Evolutionary conservation across 371 early-diverging fungal species (phyloP).

Genomic region (Mortierella sp.): DNA sequence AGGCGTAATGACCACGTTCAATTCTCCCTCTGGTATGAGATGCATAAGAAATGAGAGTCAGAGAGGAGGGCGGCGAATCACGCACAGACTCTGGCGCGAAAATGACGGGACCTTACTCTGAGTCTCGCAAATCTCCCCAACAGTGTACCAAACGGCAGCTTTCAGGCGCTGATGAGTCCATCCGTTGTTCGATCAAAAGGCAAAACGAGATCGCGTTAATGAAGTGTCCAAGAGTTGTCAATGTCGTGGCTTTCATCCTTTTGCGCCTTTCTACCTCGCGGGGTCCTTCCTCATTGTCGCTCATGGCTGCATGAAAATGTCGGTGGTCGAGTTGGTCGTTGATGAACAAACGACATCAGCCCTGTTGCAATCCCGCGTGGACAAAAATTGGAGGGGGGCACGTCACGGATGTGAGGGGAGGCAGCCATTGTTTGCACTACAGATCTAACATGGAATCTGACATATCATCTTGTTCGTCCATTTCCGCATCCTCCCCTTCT

Average conservation of each 20-base stretch:
- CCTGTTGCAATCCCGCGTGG: background rate
- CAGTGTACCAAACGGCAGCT: conserved; percentile 42
- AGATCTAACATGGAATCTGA: conserved; percentile 21
- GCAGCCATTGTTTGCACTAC: too few species aligned
- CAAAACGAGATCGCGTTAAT: too few species aligned
- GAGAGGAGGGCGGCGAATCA: too few species aligned
- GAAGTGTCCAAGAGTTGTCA: conserved; percentile 2
- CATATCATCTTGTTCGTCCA: conserved; percentile 45
- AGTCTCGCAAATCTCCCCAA: conserved; percentile 44
- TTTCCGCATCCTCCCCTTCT: conserved; percentile 50
- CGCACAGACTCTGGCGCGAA: too few species aligned
- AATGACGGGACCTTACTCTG: conserved; percentile 19
- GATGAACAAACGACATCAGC: background rate
- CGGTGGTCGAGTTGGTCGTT: background rate
- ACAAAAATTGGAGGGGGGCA: too few species aligned
- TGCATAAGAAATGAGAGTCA: too few species aligned
- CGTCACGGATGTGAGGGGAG: too few species aligned
- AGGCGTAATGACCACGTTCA: conserved; percentile 44
- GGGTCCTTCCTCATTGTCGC: conserved; percentile 33
- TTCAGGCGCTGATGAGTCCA: conserved; percentile 21
- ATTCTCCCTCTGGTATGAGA: conserved; percentile 12
- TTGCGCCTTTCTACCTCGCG: conserved; percentile 19
- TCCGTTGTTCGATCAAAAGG: too few species aligned
- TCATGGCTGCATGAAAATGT: conserved; percentile 18
- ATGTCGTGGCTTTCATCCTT: background rate